Base-by-base conservation (phyloP, 345 rosid genomes). In the Salix dunnii region DNA sequence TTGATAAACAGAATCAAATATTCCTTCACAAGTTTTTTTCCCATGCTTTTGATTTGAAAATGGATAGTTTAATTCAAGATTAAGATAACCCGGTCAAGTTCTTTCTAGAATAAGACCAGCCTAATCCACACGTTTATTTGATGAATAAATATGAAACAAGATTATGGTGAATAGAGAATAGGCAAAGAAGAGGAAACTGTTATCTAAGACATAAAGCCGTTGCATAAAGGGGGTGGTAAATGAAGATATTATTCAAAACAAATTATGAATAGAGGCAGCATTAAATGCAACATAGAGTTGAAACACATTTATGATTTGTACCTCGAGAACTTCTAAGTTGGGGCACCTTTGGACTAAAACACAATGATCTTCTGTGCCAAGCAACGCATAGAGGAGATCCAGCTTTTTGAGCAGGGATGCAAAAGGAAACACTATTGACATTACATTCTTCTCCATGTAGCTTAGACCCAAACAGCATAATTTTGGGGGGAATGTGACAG, bases 311-410 rank as follows among this genome's bases (percentile, higher is more conserved):
- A 60, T 12, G 63, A 72, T 38, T 42, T 72, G 17, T 88, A 95
- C 99, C 99, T 96, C 98, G 7, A 96, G 94, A 86, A 92, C 87
- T 88, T 96, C 98, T 75, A 96, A 79, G 86, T 92, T 89, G 80
- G 94, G 91, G 82, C 98, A 96, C 80, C 68, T 84, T 77, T 90
- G 90, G 82, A 96, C 90, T 76, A 96, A 86, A 35, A 76, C 60
- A 73, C 99, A 96, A 76, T 91, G 97, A 83, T 91, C 99, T 53
- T 92, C 97, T 1, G 94, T 87, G 82, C 86, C 90, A 5, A 94
- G 94, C 72, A 96, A 84, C 6, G 95, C 91, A 79, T 89, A 93
- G 62, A 94, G 94, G 68, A 96, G 96, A 84, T 96, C 98, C 85
- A 96, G 78, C 84, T 89, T 93, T 58, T 86, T 91, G 53, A 96